Evolutionary conservation across 108 stramenopile genomes (phyloP), one percentile per base, ranked within the genome.

Genomic region (Epipyxis sp.): DNA sequence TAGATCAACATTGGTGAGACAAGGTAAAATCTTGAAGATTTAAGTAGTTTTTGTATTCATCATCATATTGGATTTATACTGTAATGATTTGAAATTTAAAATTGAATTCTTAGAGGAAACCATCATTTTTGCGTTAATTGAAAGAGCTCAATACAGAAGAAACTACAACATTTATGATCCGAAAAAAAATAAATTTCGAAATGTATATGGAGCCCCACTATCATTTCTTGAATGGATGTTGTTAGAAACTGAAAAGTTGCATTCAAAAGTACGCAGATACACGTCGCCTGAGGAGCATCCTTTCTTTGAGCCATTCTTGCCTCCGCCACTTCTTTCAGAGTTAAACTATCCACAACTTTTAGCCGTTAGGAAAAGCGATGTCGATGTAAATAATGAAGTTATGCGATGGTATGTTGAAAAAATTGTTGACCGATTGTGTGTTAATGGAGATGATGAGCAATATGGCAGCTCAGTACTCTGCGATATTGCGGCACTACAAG

Each of bases 81-180:
- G 13, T 20, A 50, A 50, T 20, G 6, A 13, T 13, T 50, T 50
- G 13, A 13, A 13, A 50, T 50, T 13, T 50, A 6, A 13, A 50
- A 13, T 20, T 50, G 6, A 50, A 6, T 50, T 50, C 6, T 20
- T 50, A 50, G 86, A 98, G 82, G 98, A 99, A 85, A 97, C 96
- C 0, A 97, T 99, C 71, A 99, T 99, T 68, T 99, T 97, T 78
- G 94, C 95, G 27, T 76, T 99, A 42, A 99, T 99, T 78, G 98
- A 99, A 84, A 85, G 98, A 44, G 91, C 95, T 25, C 94, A 96
- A 78, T 99, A 90, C 84, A 89, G 92, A n/a, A 83, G 80, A 20
- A 99, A 99, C 84, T 45, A 42, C 0, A 84, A 85, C 41, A 94
- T 95, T 50, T 99, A 99, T 84, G 82, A 82, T 34, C 43, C 69